Base-by-base conservation (phyloP, 2,329 filamentous ascomycete species). In the Mycocentrospora acerina region DNA sequence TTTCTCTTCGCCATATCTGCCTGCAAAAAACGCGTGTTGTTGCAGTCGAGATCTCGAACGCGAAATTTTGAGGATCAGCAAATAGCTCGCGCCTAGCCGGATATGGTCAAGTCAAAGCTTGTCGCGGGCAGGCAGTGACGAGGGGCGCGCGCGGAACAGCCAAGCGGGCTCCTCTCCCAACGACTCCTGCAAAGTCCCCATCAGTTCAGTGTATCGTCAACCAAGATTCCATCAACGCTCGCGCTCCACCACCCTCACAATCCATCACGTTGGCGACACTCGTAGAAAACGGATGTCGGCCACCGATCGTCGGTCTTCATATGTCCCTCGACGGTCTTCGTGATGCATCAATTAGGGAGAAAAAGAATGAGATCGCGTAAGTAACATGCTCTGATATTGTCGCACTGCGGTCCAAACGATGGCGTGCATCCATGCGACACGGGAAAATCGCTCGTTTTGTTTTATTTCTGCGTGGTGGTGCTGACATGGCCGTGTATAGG, bases 221-320 rank as follows among this genome's bases (percentile, higher is more conserved):
- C 46, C 51, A 60, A 55, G 52, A 53, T 49, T 57, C 37, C 63
- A 67, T 66, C 61, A 66, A 61, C 60, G 39, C 49, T 50, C 51
- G 53, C 54, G 50, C 47, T 42, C 48, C 39, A 46, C 40, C 54
- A 55, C 39, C 40, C 46, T 47, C 35, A 46, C 50, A 66, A 65
- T 59, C 53, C 62, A 62, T 63, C 64, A 67, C 55, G 51, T 60
- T 63, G 64, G 64, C 64, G 60, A 54, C 65, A 60, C 60, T 64
- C 58, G 63, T 67, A 66, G 66, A 69, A 66, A 67, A 71, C 72
- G 68, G 71, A 74, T 74, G 71, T 71, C 62, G 69, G 64, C 66
- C 65, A 55, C 57, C 51, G 61, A 51, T 57, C 44, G 54, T 57
- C 55, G 51, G 57, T 55, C 50, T 55, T 71, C 69, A 68, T 68